A percentile compares a stretch with the other conserved stretches of the same genome.
Evolutionary conservation across 2,329 filamentous ascomycete genomes (phyloP).

Genomic region (Cadophora luteo-olivacea): DNA sequence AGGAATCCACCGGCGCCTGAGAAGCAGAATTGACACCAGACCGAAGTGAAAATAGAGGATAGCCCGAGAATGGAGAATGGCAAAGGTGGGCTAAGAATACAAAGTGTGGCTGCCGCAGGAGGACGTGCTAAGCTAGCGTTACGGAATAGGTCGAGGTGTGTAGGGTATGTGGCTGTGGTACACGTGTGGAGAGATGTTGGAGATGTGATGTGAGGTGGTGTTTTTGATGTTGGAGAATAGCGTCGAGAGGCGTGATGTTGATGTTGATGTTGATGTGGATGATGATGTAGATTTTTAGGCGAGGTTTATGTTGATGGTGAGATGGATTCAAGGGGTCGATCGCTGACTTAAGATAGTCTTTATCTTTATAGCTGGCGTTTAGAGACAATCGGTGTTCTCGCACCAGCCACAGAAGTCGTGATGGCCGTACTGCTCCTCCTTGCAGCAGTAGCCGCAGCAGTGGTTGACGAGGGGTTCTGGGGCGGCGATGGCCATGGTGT

Average conservation of each 20-base stretch:
- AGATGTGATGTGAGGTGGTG: too few relatives aligned
- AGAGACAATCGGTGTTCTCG: constrained; percentile 45
- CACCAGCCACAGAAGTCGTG: constrained; percentile 59
- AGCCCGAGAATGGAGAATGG: not conserved
- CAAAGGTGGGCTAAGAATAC: not conserved
- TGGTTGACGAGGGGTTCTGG: constrained; percentile 53
- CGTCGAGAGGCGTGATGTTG: too few relatives aligned
- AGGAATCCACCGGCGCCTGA: not conserved
- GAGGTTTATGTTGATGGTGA: not conserved
- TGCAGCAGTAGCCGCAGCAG: constrained; percentile 61
- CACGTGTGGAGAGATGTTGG: too few relatives aligned
- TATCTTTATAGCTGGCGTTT: not conserved
- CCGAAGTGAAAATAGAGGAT: not conserved
- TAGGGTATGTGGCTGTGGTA: too few relatives aligned
- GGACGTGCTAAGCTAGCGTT: too few relatives aligned
- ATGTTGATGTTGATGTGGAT: not conserved
- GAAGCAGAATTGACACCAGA: not conserved
- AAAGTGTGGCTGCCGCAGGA: not conserved
- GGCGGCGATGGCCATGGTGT: constrained; percentile 52
- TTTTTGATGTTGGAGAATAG: not conserved
- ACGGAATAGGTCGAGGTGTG: too few relatives aligned
- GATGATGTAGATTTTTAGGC: not conserved
- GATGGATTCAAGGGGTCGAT: not conserved
- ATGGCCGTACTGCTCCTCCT: constrained; percentile 55
- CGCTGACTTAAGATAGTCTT: too few relatives aligned